phyloP scores from a whole-genome alignment of 2,329 filamentous ascomycete species.

The Epichloe uncinata region DNA sequence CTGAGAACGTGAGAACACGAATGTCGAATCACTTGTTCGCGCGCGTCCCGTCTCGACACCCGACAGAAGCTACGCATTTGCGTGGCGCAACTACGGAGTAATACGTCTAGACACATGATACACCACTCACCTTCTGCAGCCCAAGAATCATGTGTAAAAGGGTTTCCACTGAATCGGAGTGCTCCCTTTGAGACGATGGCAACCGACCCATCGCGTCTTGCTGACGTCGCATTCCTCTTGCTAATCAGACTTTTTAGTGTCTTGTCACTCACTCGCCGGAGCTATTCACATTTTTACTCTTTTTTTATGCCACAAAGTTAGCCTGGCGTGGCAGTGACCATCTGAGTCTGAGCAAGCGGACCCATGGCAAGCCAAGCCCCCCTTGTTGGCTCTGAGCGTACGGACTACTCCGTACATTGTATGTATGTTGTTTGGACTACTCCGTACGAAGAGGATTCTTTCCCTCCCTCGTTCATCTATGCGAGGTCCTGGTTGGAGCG shows the following conservation, averaged over 20 bases:
- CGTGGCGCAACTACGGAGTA: not conserved
- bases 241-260: constrained; percentile 3
- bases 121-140: no score
- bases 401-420: not conserved
- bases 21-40: not conserved
- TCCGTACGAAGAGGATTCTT: not conserved
- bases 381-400: constrained; percentile 3
- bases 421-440: not conserved
- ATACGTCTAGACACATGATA: not conserved
- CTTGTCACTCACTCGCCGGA: not conserved
- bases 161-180: not conserved
- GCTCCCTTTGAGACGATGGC: not conserved
- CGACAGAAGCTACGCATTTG: not conserved
- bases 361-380: constrained; percentile 2
- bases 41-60: not conserved
- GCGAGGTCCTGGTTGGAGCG: not conserved
- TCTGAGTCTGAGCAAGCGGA: constrained; percentile 1
- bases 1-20: not conserved
- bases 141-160: not conserved
- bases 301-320: not conserved
- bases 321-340: not conserved
- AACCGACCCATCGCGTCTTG: not conserved
- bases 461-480: no score
- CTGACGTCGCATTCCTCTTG: constrained; percentile 2
- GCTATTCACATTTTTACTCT: not conserved